These are phyloP conservation scores for Pseudogymnoascus sp. DNA, from an alignment of 2,329 filamentous ascomycete genomes.

Conservation along the genomic window DNA sequence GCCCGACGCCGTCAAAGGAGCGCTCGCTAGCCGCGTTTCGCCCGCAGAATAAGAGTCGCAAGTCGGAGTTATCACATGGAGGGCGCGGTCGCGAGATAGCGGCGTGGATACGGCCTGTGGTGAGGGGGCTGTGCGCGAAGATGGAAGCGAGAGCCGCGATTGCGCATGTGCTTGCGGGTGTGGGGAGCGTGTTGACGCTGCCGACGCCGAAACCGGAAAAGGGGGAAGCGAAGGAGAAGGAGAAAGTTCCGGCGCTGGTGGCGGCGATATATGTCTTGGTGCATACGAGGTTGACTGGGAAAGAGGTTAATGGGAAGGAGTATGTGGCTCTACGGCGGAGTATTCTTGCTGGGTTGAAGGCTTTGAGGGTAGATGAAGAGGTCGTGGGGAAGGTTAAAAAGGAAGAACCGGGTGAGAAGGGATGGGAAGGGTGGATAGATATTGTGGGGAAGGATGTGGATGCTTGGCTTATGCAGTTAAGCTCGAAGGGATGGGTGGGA, in stretches of 20 bases:
- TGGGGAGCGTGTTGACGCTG: constrained; percentile 42
- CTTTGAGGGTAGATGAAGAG: constrained; percentile 31
- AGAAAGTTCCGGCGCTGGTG: constrained; percentile 45
- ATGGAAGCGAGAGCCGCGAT: constrained; percentile 53
- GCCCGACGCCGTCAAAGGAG: constrained; percentile 38
- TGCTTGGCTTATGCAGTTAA: constrained; percentile 49
- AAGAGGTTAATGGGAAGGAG: constrained; percentile 29
- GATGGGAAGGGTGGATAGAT: constrained; percentile 45
- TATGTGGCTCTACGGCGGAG: constrained; percentile 40
- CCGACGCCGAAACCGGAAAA: constrained; percentile 16
- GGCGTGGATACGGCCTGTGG: constrained; percentile 60
- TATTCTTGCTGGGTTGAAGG: constrained; percentile 36
- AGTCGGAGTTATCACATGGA: constrained; percentile 15
- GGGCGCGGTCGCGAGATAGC: constrained; percentile 33
- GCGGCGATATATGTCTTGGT: constrained; percentile 55
- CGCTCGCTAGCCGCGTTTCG: constrained; percentile 33
- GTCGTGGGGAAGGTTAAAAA: constrained; percentile 36
- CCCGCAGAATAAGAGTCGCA: constrained; percentile 19
- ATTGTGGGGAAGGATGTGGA: constrained; percentile 49
- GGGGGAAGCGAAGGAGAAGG: constrained; percentile 31
- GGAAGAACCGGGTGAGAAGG: constrained; percentile 35
- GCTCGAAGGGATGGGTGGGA: constrained; percentile 38
- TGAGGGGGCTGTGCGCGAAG: constrained; percentile 55
- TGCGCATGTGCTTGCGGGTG: constrained; percentile 66
- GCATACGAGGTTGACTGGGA: constrained; percentile 37